phyloP scores from a whole-genome alignment of 1,139 yeast genomes.

The Torulaspora globosa region DNA sequence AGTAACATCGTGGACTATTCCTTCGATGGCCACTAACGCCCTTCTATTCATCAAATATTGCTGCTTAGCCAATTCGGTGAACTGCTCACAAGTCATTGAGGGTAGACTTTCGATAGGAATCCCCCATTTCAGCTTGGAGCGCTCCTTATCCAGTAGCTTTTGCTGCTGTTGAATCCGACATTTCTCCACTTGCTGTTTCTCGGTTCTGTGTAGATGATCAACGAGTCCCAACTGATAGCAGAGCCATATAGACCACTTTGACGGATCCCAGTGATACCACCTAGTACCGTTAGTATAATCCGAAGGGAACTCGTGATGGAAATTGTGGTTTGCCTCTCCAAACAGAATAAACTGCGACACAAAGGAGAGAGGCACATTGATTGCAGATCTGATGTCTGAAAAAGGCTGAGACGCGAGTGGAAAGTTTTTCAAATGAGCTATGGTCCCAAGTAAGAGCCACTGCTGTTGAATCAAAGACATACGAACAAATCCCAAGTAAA shows the following conservation, averaged over 20 bases:
- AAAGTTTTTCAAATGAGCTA: slow-evolving; percentile 48
- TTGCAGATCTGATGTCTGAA: slow-evolving; percentile 60
- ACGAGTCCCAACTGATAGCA: slow-evolving; percentile 43
- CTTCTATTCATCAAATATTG: slow-evolving; percentile 35
- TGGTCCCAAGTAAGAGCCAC: slow-evolving; percentile 51
- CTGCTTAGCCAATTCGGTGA: slow-evolving; percentile 40
- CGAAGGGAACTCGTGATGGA: slow-evolving; percentile 71
- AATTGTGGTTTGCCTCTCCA: slow-evolving; percentile 66
- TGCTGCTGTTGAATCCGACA: slow-evolving; percentile 63
- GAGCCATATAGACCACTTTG: slow-evolving; percentile 54
- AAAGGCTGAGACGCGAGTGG: slow-evolving; percentile 48
- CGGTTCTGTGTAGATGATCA: slow-evolving; percentile 42
- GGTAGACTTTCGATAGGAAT: slow-evolving; percentile 69
- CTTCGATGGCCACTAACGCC: slow-evolving; percentile 46
- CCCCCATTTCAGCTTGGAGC: slow-evolving; percentile 71
- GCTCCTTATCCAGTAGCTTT: slow-evolving; percentile 52
- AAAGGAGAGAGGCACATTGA: slow-evolving; percentile 37
- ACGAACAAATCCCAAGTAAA: slow-evolving; percentile 61
- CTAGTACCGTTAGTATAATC: slow-evolving; percentile 57
- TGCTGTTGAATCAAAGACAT: slow-evolving; percentile 57
- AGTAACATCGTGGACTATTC: slow-evolving; percentile 68
- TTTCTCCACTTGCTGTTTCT: slow-evolving; percentile 49
- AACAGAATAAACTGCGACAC: slow-evolving; percentile 52
- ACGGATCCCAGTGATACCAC: slow-evolving; percentile 58
- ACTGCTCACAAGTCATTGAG: slow-evolving; percentile 49